Evolutionary conservation across 2,329 filamentous ascomycete species (phyloP), one percentile per base, ranked within the genome.

Genomic region (Ophiocordyceps unilateralis): DNA sequence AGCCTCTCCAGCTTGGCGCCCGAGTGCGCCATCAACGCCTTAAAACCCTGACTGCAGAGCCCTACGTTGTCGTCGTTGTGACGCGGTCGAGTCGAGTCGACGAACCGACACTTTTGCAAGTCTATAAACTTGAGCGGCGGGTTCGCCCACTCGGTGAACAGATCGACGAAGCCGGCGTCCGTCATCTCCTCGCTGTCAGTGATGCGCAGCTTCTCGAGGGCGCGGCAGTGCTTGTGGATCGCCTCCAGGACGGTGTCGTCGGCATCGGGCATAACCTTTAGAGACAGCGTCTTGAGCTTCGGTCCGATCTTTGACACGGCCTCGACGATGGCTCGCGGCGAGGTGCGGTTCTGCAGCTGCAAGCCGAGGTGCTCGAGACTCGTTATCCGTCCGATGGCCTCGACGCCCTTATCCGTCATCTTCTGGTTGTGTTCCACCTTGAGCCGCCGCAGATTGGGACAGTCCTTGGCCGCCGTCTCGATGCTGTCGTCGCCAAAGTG

Each of bases 351-450:
- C 44, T 74, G 68, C 41, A 87, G 67, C 44, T 83, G 73, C 9
- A 95, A 68, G 5, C 83, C 81, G 5, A 96, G 64, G 54, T 93
- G 83, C 54, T 84, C 66, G 2, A 96, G 72, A 0, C 69, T 66
- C 12, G 66, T 52, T 34, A 94, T 56, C 0, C 69, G 61, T 2
- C 74, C 71, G 36, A 95, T 76, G 4, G 73, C 65, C 40, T 69
- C 63, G 39, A 95, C 65, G 11, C 83, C 80, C 12, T 69, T 63
- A 44, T 78, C 70, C 0, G 76, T 78, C 19, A 91, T 65, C 48
- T 78, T 74, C 53, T 86, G 83, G 58, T 91, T 93, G 54, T 86
- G 76, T 51, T 78, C 77, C 30, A 95, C 66, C 60, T 94, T 95
- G 42, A 96, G 67, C 4, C 83, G 78, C 40, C 67, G 68, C 14